Base-by-base conservation (phyloP, 1,284 basidiomycete species). In the Sanguinoderma infundibulare region DNA sequence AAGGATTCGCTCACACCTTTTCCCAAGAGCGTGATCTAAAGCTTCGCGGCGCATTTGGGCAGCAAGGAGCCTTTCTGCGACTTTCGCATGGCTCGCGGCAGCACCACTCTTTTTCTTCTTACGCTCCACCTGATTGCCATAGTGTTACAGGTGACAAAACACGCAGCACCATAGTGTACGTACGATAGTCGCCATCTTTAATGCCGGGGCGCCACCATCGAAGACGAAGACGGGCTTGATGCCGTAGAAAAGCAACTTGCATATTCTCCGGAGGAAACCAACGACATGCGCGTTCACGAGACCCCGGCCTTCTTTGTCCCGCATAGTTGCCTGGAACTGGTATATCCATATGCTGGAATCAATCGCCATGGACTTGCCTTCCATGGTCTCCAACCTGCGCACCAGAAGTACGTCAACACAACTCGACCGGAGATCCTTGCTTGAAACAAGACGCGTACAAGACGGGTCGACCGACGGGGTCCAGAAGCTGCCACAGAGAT, bases 301-400 rank as follows among this genome's bases (percentile, higher is more conserved):
- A 10, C 87, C 94, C 26, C 90, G 86, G 15, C 98, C 98, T 62
- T 98, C 95, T 73, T 95, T 97, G 78, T 98, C 96, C 30, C 98
- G 88, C 96, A 99, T 98, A 1, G 98, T 98, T 39, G 96, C 96
- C 78, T 98, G 96, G 72, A 98, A 98, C 78, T 98, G 91, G 71
- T 99, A 99, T 63, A 99, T 90, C 98, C 98, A 99, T 68, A 99
- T 98, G 66, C 95, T 98, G 3, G 96, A 98, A 78, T 99, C 98
- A 66, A 99, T 98, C 0, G 96, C 96, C 78, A 98, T 86, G 4
- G 87, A 80, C 74, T 95, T 96, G 28, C 94, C 94, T 71, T 96
- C 95, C 75, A 96, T 85, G 1, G 91, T 95, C 77, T 98, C 96
- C 57, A 98, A 82, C 74, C 94, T 96, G 73, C 49, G 14, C 30